Percentiles rank a stretch among this genome's conserved stretches.
Conservation (phyloP, 1,139 yeast genomes). For the Sugiyamaella novakii region DNA sequence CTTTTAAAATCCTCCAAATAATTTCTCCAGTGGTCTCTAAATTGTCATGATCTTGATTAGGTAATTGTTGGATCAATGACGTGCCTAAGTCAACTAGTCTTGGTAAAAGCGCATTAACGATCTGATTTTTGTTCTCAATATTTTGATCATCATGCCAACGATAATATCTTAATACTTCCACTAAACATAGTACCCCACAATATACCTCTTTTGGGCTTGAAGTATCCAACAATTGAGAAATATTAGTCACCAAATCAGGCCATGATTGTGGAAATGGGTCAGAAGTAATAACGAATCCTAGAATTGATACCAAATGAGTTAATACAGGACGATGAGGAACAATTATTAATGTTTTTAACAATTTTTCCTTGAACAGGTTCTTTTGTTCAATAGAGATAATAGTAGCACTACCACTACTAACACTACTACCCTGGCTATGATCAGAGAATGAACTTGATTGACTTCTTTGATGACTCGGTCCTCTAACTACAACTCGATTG, state of each 20-base stretch:
- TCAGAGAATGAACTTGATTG: neutral
- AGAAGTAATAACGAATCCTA: constrained; percentile 18
- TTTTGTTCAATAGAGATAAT: neutral
- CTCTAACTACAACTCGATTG: neutral
- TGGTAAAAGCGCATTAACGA: constrained; percentile 22
- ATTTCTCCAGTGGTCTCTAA: constrained; percentile 21
- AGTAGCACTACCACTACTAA: neutral
- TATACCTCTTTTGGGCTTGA: constrained; percentile 21
- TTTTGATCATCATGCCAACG: constrained; percentile 16
- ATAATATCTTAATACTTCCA: constrained; percentile 23
- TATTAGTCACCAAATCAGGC: constrained; percentile 16
- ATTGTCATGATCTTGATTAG: constrained; percentile 3
- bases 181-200: constrained; percentile 23
- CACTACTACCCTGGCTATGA: neutral
- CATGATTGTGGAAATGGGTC: constrained; percentile 20
- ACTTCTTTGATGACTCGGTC: neutral
- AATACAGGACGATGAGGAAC: constrained; percentile 15
- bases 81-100: constrained; percentile 21
- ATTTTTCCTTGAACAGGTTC: constrained; percentile 15
- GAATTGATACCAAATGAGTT: constrained; percentile 18
- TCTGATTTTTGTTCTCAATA: constrained; percentile 8
- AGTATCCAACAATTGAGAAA: constrained; percentile 16
- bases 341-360: constrained; percentile 18
- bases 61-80: constrained; percentile 12
- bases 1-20: constrained; percentile 28